These are phyloP conservation scores for Aureobasidium sp. DNA, from an alignment of 2,329 filamentous ascomycete species.

Conservation along the genomic window DNA sequence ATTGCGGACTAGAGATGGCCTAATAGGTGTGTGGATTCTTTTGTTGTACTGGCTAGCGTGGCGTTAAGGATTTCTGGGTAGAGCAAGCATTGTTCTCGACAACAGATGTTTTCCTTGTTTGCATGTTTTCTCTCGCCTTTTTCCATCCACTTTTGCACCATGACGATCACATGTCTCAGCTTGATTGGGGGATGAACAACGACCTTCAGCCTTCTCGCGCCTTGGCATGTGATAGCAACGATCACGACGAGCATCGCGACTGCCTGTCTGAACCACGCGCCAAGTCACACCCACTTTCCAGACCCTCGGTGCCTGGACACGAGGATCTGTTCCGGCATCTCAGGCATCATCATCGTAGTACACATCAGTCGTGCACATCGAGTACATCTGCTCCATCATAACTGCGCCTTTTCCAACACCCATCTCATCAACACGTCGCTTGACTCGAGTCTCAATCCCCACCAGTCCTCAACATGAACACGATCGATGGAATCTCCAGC, in stretches of 20 bases:
- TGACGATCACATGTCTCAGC: not conserved
- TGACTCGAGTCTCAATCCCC: not conserved
- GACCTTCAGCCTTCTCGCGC: not conserved
- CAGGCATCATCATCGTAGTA: not conserved
- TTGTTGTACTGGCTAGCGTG: not conserved
- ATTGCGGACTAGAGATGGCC: not conserved
- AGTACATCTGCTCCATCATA: not conserved
- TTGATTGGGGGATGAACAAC: not conserved
- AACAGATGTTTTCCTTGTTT: too few species aligned
- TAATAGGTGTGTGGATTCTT: not conserved
- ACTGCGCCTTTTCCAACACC: not conserved
- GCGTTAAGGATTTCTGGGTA: not conserved
- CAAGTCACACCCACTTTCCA: not conserved
- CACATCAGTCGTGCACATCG: not conserved
- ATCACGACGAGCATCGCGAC: not conserved
- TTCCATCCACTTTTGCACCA: too few species aligned
- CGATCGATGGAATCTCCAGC: not conserved
- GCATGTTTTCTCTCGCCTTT: too few species aligned
- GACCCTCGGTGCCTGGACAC: not conserved
- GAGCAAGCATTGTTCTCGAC: not conserved
- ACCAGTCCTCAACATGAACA: not conserved
- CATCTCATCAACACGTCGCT: not conserved
- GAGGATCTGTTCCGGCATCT: not conserved
- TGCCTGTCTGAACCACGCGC: not conserved
- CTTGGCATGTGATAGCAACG: not conserved